Evolutionary conservation across 176 grass and related monocot species (phyloP), one percentile per base, ranked within the genome.

Genomic region (Musa troglodytarum): DNA sequence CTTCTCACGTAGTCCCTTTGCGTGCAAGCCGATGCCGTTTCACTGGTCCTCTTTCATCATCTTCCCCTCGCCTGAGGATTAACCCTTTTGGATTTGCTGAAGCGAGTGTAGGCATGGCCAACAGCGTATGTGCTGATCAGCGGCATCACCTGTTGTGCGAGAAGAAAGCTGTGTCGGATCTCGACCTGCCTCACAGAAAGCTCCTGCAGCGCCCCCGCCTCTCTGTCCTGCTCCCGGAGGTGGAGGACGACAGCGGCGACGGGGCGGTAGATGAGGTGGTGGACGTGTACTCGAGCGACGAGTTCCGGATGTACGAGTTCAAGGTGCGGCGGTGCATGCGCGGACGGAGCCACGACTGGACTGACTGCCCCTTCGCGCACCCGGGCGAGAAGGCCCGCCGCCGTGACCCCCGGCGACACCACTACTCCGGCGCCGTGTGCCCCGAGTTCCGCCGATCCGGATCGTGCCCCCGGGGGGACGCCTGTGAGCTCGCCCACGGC

Each of bases 271-370:
- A 62, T n/a, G 57, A 62, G 13, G 24, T n/a, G 68, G 29, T 49
- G 34, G 49, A 71, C 68, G 68, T 50, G 68, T 71, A 52, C 34
- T 24, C 68, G 13, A 34, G 23, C 72, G 83, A 91, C 65, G 74
- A 88, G 66, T 96, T 96, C 64, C 74, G 88, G 65, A 91, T 96
- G 88, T 83, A 86, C 72, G 86, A 83, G 63, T 96, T 91, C 83
- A 96, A 96, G 76, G 86, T 91, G 21, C 77, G 84, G 10, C 75
- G 76, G 59, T 96, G 92, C 84, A 54, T 73, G 9, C 82, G 87
- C 2, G 79, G 86, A 16, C 74, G 86, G 68, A 82, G 62, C 83
- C 92, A 96, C 74, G 86, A 91, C 77, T 96, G 92, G 92, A 88
- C 84, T 0, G 83, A 78, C 26, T 96, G 92, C 75, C 88, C 92